phyloP scores from a whole-genome alignment of 2,329 filamentous ascomycete genomes.

The Tetracladium maxilliforme region DNA sequence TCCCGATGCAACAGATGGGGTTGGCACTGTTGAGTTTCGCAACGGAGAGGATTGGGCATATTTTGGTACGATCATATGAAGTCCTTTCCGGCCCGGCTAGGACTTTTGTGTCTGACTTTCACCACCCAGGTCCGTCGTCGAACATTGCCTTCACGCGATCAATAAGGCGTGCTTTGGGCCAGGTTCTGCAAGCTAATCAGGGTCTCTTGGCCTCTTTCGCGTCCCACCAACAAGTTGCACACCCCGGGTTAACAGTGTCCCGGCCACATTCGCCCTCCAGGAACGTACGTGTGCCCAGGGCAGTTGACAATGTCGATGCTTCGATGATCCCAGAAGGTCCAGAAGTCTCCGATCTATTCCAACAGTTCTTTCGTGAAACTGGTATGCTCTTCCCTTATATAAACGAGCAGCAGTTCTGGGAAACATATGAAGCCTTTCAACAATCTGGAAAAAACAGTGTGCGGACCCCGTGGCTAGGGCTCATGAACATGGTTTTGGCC shows the following conservation, averaged over 20 bases:
- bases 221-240: no score
- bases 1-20: constrained; percentile 12
- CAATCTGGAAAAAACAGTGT: constrained; percentile 16
- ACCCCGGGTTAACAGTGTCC: no score
- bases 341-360: constrained; percentile 15
- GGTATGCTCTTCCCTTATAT: constrained; percentile 23
- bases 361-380: constrained; percentile 19
- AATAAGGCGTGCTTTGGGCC: constrained; percentile 15
- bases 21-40: constrained; percentile 14
- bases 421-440: constrained; percentile 19
- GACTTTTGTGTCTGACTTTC: neutral
- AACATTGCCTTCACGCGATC: constrained; percentile 24
- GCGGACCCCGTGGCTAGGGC: constrained; percentile 31
- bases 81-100: neutral
- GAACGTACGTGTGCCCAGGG: no score
- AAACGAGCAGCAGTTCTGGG: constrained; percentile 17
- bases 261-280: no score
- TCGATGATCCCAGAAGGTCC: no score
- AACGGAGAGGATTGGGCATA: constrained; percentile 17
- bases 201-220: no score
- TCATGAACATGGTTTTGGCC: constrained; percentile 33
- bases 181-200: no score
- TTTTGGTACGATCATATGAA: constrained; percentile 12
- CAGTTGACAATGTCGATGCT: no score
- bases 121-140: constrained; percentile 18